Evolutionary conservation across 306 rosid genomes (phyloP).

Genomic region (Boehmeria nivea): DNA sequence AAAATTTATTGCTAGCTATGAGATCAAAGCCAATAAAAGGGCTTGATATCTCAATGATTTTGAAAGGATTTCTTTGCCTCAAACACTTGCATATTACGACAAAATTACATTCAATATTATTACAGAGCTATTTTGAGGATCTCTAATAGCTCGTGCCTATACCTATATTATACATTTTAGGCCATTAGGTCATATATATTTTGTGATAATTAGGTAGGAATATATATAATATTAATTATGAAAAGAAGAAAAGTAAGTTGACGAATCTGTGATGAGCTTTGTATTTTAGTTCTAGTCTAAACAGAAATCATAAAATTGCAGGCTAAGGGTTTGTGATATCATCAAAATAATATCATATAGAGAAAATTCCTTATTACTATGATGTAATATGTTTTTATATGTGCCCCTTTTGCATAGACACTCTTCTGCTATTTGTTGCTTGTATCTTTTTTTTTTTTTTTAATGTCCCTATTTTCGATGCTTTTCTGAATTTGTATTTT

Average conservation of each 20-base stretch:
- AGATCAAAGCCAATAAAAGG: background rate
- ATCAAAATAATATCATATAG: background rate
- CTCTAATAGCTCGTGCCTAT: background rate
- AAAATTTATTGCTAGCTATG: background rate
- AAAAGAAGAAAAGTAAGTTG: background rate
- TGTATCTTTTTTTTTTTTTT: constrained; percentile 10
- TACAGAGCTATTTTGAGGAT: background rate
- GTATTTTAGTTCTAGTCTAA: background rate
- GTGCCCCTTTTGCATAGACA: constrained; percentile 40
- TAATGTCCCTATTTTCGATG: no score
- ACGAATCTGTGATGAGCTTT: background rate
- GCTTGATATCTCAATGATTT: constrained; percentile 6
- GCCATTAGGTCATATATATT: background rate
- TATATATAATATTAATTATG: background rate
- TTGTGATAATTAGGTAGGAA: no score
- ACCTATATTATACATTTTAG: background rate
- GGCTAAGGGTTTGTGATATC: background rate
- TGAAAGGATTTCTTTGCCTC: constrained; percentile 1
- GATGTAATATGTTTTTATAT: constrained; percentile 34
- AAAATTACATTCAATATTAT: constrained; percentile 1
- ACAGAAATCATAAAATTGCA: background rate
- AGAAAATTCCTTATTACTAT: constrained; percentile 10
- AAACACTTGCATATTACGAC: constrained; percentile 3
- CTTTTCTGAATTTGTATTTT: constrained; percentile 21
- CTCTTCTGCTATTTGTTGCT: constrained; percentile 23